Evolutionary conservation across 306 rosid genomes (phyloP), one percentile per base, ranked within the genome.

Genomic region (Cucumis hystrix): DNA sequence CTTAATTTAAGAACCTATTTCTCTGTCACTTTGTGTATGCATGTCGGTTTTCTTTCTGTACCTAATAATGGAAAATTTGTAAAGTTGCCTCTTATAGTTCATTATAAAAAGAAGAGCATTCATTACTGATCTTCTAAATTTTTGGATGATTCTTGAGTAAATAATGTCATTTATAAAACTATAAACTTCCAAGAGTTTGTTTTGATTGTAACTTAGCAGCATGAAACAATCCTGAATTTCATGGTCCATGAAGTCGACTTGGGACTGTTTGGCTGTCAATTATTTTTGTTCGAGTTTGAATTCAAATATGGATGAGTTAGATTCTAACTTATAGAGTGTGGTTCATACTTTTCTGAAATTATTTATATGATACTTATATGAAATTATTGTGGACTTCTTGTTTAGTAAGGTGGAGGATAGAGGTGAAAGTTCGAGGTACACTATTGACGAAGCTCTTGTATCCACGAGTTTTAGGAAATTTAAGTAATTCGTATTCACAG

Each of bases 381-480:
- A 30, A 40, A 51, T 78, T 41, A 51, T 17, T 54, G 40, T 37
- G 65, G 23, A 78, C 21, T 11, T 52, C 52, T 9, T 35, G 56
- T 78, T 9, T 73, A 71, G 74, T 63, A 63, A 64, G 78, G 68
- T 74, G 60, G 63, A 35, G 56, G 80, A 66, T 65, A 93, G 80
- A 79, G 85, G 77, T 74, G 92, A 57, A 60, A 78, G 71, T 40
- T 58, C 30, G 56, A 79, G 79, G 74, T 86, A 83, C 87, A 95
- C 92, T 6, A 93, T 95, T 40, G 99, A 92, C 23, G 97, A 92
- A 28, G 97, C 99, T 79, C 97, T 92, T 77, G 47, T 83, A 21
- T 82, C 85, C 77, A 56, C 86, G 86, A 96, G 99, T 78, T 95
- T 92, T 83, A 97, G 97, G 75, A 88, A 87, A n/a, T n/a, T n/a